These are phyloP conservation scores for Papiliotrema terrestris DNA, from an alignment of 1,284 basidiomycete species.

Conservation along the genomic window DNA sequence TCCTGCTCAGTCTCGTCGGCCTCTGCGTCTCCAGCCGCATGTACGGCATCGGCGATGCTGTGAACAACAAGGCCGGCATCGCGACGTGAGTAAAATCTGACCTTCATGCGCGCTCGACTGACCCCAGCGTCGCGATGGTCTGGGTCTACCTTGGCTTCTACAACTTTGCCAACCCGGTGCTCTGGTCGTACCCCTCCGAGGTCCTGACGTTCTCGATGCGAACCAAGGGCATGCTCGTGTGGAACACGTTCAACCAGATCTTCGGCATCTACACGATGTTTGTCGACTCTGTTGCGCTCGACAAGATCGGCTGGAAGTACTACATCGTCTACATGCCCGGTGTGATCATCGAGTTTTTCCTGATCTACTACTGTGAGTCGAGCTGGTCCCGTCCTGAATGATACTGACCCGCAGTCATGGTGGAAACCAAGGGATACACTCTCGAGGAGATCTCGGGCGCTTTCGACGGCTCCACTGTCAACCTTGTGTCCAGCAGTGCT, in stretches of 20 bases:
- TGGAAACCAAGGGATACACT: slow-evolving; percentile 46
- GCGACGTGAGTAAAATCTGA: slow-evolving; percentile 19
- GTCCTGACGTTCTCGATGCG: slow-evolving; percentile 49
- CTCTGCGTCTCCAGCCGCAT: slow-evolving; percentile 42
- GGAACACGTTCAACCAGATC: slow-evolving; percentile 46
- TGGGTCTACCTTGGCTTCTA: slow-evolving; percentile 49
- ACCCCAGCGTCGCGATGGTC: slow-evolving; percentile 37
- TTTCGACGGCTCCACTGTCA: slow-evolving; percentile 32
- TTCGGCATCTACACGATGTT: slow-evolving; percentile 34
- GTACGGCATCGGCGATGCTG: slow-evolving; percentile 29
- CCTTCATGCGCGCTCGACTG: not conserved
- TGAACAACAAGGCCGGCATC: slow-evolving; percentile 32
- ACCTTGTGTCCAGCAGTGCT: not conserved
- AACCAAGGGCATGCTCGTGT: slow-evolving; percentile 48
- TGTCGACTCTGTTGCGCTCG: slow-evolving; percentile 47
- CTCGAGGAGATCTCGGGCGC: slow-evolving; percentile 46
- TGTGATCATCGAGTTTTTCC: slow-evolving; percentile 38
- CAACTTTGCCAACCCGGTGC: slow-evolving; percentile 45
- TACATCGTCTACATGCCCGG: slow-evolving; percentile 46
- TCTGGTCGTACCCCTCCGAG: slow-evolving; percentile 47
- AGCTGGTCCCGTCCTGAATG: not conserved
- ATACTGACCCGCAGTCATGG: slow-evolving; percentile 32
- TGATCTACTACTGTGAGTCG: slow-evolving; percentile 31
- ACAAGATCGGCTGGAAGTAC: slow-evolving; percentile 47
- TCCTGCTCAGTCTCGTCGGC: slow-evolving; percentile 40